Evolutionary conservation across 352 stramenopile genomes (phyloP).

Genomic region (Globisporangium sylvaticum): DNA sequence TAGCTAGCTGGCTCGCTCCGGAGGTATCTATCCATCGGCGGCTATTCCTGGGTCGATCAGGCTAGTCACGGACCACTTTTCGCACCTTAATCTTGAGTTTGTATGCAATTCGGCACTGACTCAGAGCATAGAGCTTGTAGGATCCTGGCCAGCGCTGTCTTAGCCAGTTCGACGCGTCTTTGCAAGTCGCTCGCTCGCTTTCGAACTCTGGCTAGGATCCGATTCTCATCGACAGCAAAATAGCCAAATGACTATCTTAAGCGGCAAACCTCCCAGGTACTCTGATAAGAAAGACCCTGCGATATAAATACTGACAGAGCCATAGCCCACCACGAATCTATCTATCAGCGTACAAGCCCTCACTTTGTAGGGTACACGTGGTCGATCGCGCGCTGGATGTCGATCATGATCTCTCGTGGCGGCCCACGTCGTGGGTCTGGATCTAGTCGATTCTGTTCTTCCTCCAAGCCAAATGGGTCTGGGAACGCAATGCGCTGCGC

Average conservation of each 20-base stretch:
- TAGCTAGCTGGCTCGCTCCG: not conserved
- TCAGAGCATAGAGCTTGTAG: not conserved
- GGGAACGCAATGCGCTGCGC: conserved; percentile 43
- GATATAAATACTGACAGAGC: not conserved
- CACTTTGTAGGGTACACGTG: not conserved
- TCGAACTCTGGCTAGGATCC: not conserved
- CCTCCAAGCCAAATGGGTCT: conserved; percentile 28
- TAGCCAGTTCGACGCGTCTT: not conserved
- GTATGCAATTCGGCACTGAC: not conserved
- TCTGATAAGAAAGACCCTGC: not conserved
- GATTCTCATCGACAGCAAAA: not conserved
- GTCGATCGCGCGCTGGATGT: conserved; percentile 1
- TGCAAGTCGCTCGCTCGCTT: not conserved
- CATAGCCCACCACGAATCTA: not conserved
- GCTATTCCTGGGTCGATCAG: not conserved
- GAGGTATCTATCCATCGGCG: not conserved
- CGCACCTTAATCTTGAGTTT: not conserved
- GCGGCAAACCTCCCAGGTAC: not conserved
- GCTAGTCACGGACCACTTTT: not conserved
- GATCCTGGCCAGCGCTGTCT: not conserved
- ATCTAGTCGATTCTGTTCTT: not conserved
- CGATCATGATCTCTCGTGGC: not conserved
- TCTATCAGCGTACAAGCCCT: not conserved
- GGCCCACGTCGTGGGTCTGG: not conserved
- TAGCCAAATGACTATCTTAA: not conserved